Conservation (phyloP, 768 basidiomycete species). For the Tylopilus felleus region DNA sequence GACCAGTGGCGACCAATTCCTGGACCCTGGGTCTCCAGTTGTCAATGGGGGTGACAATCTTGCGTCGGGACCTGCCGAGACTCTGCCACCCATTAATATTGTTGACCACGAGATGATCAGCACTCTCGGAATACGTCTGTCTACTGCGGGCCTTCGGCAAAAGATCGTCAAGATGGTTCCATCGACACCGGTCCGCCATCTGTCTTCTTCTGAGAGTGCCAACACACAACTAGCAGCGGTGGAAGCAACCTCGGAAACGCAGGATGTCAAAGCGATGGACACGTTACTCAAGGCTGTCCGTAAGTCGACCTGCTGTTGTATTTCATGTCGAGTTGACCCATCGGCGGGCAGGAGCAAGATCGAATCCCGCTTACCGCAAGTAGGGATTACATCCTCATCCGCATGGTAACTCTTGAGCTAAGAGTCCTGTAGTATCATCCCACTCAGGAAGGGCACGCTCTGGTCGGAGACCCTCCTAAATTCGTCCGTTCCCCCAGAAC, state of each 20-base stretch:
- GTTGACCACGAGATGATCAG: neutral
- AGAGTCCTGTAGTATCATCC: conserved; percentile 45
- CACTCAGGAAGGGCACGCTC: conserved; percentile 46
- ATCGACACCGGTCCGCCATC: neutral
- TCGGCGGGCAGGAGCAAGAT: conserved; percentile 39
- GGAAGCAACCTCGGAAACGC: conserved; percentile 44
- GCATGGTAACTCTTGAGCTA: neutral
- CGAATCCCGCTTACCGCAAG: conserved; percentile 54
- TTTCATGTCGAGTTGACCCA: neutral
- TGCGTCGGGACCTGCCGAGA: too few relatives aligned
- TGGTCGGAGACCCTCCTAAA: conserved; percentile 61
- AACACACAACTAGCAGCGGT: conserved; percentile 8
- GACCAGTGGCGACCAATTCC: neutral
- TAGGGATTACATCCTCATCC: conserved; percentile 23
- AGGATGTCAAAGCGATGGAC: conserved; percentile 59
- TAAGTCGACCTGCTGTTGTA: conserved; percentile 35
- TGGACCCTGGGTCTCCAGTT: too few relatives aligned
- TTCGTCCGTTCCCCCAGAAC: conserved; percentile 24
- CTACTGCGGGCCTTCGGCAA: neutral
- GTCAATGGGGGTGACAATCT: too few relatives aligned
- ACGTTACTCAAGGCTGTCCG: conserved; percentile 51
- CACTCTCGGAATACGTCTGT: too few relatives aligned
- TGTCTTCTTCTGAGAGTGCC: conserved; percentile 2
- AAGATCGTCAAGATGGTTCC: neutral
- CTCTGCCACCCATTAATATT: too few relatives aligned